Evolutionary conservation across 805 yeast genomes (phyloP).

Genomic region (Ogataea ramenticola): DNA sequence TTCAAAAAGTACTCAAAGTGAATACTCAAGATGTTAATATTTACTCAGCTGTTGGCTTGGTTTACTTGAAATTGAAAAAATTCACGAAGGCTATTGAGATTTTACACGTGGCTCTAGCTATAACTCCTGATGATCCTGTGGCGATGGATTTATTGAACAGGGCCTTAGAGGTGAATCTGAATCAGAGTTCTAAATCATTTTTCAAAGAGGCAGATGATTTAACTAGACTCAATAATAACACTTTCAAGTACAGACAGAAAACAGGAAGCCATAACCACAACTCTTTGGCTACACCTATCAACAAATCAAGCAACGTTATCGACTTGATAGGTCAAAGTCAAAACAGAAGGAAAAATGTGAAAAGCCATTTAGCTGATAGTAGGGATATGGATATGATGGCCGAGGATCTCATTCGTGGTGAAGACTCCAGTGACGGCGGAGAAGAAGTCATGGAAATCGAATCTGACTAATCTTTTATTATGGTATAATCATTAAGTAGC

Average conservation of each 20-base stretch:
- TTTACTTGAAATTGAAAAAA: slow-evolving; percentile 64
- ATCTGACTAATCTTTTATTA: slow-evolving; percentile 43
- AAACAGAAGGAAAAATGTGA: slow-evolving; percentile 2
- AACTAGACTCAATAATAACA: not conserved
- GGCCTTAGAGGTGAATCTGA: slow-evolving; percentile 59
- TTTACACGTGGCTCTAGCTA: slow-evolving; percentile 74
- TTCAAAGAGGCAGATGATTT: not conserved
- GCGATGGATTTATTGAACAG: slow-evolving; percentile 75
- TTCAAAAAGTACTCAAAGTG: slow-evolving; percentile 65
- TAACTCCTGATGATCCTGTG: slow-evolving; percentile 74
- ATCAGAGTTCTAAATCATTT: not conserved
- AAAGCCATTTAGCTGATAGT: not conserved
- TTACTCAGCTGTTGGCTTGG: slow-evolving; percentile 78
- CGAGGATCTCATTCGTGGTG: slow-evolving; percentile 35
- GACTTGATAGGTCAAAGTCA: slow-evolving; percentile 21
- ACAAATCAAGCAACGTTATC: slow-evolving; percentile 12
- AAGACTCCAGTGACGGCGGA: slow-evolving; percentile 32
- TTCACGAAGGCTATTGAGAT: slow-evolving; percentile 61
- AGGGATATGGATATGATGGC: slow-evolving; percentile 30
- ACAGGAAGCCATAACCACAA: not conserved
- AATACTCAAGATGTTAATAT: slow-evolving; percentile 64
- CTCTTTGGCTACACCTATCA: slow-evolving; percentile 14
- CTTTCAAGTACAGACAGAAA: not conserved
- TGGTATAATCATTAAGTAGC: too few relatives aligned
- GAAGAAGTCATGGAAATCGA: slow-evolving; percentile 53